Evolutionary conservation across 805 yeast genomes (phyloP), one percentile per base, ranked within the genome.

Genomic region (Zygotorulaspora sp.): DNA sequence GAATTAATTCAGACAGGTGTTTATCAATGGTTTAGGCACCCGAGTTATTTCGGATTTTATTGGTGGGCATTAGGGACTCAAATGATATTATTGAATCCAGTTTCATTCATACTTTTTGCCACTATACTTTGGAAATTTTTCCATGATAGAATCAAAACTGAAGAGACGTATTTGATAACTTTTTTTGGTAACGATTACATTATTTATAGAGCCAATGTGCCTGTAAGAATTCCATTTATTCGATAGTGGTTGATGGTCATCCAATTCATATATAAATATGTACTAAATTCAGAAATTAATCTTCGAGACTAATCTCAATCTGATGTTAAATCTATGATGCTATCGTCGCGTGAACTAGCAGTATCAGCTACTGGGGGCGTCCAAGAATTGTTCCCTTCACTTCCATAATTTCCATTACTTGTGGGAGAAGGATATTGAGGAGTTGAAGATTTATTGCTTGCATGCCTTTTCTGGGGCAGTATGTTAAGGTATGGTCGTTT

Each of bases 21-120:
- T 3, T 92, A 90, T 59, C 41, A 68, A 1, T 46, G 62, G 17
- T 63, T 75, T 11, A 70, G 98, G 44, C 98, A 92, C 58, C 98
- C 98, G 5, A 80, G 94, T 32, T 92, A 92, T 61, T 72, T 78
- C 27, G 98, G 97, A 0, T 92, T 83, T 58, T 89, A 78, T 55
- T 78, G 87, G 76, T 92, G 97, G 97, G 90, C 94, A 10, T 48
- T 89, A 3, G 97, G 97, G 0, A 70, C 87, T 1, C 95, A 90
- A 57, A 16, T 92, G 31, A 47, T 81, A 43, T 61, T 90, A 40
- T 62, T 77, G 30, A 92, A 88, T 61, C 78, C 83, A 5, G 31
- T 86, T 0, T 70, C 87, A 1, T 51, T 75, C 2, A 33, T 68
- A 1, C 65, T 71, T 0, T 92, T 88, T 43, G 51, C 69, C 0